Conservation (phyloP, 495 filamentous ascomycete genomes). For the Terfezia boudieri region DNA sequence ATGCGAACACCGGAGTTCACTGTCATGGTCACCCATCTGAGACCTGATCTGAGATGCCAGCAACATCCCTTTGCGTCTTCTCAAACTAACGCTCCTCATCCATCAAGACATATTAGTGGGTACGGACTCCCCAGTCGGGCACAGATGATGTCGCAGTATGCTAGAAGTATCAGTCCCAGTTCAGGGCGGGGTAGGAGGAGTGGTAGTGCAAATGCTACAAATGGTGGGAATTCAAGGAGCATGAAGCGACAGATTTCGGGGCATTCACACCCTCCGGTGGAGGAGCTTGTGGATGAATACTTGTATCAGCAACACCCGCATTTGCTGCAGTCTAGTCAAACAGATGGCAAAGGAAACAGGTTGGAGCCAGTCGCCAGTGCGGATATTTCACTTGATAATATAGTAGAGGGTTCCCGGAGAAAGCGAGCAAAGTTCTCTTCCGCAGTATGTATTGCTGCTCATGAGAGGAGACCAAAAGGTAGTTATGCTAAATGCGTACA, state of each 20-base stretch:
- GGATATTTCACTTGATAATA: constrained; percentile 93
- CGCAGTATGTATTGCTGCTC: constrained; percentile 8
- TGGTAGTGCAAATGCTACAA: constrained; percentile 35
- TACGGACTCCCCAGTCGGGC: not conserved
- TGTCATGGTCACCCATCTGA: not conserved
- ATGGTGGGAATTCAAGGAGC: constrained; percentile 9
- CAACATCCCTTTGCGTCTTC: not conserved
- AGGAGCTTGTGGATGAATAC: constrained; percentile 9
- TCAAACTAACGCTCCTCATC: not conserved
- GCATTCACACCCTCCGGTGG: constrained; percentile 8
- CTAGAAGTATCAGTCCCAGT: constrained; percentile 62
- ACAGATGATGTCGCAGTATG: constrained; percentile 8
- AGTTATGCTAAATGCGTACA: not conserved
- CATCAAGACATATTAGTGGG: not conserved
- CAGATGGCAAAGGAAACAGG: constrained; percentile 12
- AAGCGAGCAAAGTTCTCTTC: constrained; percentile 73
- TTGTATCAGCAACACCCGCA: constrained; percentile 5
- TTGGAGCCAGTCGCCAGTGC: constrained; percentile 22
- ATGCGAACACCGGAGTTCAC: not conserved
- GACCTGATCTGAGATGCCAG: not conserved
- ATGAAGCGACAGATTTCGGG: constrained; percentile 11
- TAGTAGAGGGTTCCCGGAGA: constrained; percentile 83
- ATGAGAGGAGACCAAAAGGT: no score
- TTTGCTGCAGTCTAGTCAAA: constrained; percentile 9
- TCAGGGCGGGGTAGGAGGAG: constrained; percentile 51